A percentile compares a stretch with the other conserved stretches of the same genome.
Conservation (phyloP, 1,284 basidiomycete genomes). For the Melampsora americana region DNA sequence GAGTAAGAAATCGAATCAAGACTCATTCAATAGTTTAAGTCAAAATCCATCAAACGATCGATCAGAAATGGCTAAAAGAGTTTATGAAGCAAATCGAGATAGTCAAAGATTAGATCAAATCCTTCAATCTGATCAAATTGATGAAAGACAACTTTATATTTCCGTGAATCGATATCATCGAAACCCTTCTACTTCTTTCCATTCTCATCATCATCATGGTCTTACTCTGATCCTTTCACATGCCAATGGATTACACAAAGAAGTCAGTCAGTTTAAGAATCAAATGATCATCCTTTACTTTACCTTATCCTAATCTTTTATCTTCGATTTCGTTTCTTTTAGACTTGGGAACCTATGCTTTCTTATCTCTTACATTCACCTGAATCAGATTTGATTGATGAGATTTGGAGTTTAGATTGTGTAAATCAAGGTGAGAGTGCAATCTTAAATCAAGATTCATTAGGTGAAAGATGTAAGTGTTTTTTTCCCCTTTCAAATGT, state of each 20-base stretch:
- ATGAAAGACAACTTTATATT: conserved; percentile 65
- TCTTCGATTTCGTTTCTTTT: conserved; percentile 2
- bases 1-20: conserved; percentile 45
- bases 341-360: conserved; percentile 69
- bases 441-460: conserved; percentile 62
- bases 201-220: conserved; percentile 53
- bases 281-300: too few species aligned
- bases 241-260: conserved; percentile 78
- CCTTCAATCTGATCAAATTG: conserved; percentile 49
- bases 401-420: conserved; percentile 75
- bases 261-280: too few species aligned
- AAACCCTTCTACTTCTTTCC: conserved; percentile 45
- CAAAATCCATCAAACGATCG: conserved; percentile 46
- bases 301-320: too few species aligned
- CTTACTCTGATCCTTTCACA: conserved; percentile 70
- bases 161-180: conserved; percentile 51
- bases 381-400: conserved; percentile 59
- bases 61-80: conserved; percentile 45
- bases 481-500: background rate
- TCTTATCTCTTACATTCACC: conserved; percentile 55
- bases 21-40: background rate
- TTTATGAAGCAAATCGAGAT: conserved; percentile 33
- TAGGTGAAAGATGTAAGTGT: conserved; percentile 56
- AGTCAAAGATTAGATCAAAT: conserved; percentile 32
- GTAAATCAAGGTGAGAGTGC: conserved; percentile 73